A percentile compares a stretch with the other conserved stretches of the same genome.
These are phyloP conservation scores for Aphanomyces astaci DNA, from an alignment of 352 stramenopile genomes.

Conservation along the genomic window DNA sequence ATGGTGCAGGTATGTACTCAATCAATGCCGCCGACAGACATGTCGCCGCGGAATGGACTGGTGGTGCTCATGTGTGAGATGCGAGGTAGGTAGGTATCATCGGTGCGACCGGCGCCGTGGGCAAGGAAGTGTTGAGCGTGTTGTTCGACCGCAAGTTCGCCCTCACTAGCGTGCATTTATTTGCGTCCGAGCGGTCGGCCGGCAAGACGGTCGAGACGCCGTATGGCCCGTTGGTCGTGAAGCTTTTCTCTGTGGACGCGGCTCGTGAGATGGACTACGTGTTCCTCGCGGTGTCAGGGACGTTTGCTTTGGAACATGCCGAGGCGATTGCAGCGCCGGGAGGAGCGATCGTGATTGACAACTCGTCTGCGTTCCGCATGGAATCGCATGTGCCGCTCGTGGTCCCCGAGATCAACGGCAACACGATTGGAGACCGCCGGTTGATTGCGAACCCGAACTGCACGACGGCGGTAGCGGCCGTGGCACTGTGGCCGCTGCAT, in stretches of 20 bases:
- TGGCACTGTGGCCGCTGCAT: conserved; percentile 96
- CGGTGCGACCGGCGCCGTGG: conserved; percentile 89
- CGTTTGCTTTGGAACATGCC: conserved; percentile 95
- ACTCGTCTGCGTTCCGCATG: conserved; percentile 96
- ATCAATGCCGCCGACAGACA: too few relatives aligned
- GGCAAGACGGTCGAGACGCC: conserved; percentile 85
- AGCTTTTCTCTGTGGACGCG: conserved; percentile 92
- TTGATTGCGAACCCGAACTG: conserved; percentile 99
- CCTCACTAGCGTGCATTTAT: conserved; percentile 90
- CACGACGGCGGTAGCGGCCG: conserved; percentile 95
- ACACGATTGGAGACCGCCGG: conserved; percentile 61
- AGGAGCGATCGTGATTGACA: conserved; percentile 96
- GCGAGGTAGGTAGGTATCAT: conserved; percentile 51
- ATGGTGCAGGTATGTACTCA: conserved; percentile 1
- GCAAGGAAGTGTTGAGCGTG: conserved; percentile 94
- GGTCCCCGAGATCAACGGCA: conserved; percentile 94
- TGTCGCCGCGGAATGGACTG: background rate
- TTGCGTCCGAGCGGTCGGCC: conserved; percentile 90
- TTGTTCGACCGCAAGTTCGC: conserved; percentile 83
- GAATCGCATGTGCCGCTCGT: conserved; percentile 87
- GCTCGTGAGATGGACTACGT: conserved; percentile 92
- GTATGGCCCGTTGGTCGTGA: conserved; percentile 90
- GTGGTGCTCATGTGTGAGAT: background rate
- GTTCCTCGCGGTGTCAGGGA: conserved; percentile 95
- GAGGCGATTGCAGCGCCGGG: conserved; percentile 80